Percentiles rank a stretch among this genome's conserved stretches.
These are phyloP conservation scores for Lichtheimia ramosa DNA, from an alignment of 371 early-diverging fungal species.

Conservation along the genomic window DNA sequence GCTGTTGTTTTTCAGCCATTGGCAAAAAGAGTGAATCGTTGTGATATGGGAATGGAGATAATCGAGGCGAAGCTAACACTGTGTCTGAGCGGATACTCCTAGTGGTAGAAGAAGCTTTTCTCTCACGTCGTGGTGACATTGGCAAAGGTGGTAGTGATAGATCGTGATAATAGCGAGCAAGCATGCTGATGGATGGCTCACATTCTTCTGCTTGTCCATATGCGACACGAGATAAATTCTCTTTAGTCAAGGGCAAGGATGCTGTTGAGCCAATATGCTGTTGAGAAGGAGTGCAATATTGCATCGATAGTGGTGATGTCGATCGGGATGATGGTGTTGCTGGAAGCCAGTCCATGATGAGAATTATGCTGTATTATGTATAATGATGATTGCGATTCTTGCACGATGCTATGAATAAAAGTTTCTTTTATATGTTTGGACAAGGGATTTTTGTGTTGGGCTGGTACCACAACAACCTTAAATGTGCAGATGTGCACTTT, in stretches of 20 bases:
- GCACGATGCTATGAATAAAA: too few species aligned
- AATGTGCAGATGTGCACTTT: neutral
- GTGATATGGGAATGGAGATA: constrained; percentile 28
- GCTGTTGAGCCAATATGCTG: neutral
- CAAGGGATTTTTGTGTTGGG: too few species aligned
- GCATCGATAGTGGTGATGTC: too few species aligned
- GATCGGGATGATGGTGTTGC: too few species aligned
- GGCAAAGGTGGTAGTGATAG: constrained; percentile 13
- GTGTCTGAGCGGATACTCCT: constrained; percentile 9
- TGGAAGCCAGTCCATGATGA: too few species aligned
- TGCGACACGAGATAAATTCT: constrained; percentile 12
- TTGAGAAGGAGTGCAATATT: too few species aligned
- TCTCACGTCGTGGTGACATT: constrained; percentile 7
- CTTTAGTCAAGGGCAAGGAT: constrained; percentile 17
- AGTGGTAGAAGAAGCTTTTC: constrained; percentile 11
- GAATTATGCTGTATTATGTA: too few species aligned
- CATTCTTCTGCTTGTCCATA: constrained; percentile 3
- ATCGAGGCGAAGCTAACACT: constrained; percentile 22
- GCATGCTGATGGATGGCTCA: constrained; percentile 6
- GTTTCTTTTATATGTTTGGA: too few species aligned
- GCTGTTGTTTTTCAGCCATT: constrained; percentile 15
- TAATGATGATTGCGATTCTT: too few species aligned
- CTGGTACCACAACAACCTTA: too few species aligned
- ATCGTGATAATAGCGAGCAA: constrained; percentile 18
- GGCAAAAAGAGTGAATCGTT: constrained; percentile 28